Evolutionary conservation across 2,329 filamentous ascomycete genomes (phyloP).

Genomic region (Hypoxylon sp.): DNA sequence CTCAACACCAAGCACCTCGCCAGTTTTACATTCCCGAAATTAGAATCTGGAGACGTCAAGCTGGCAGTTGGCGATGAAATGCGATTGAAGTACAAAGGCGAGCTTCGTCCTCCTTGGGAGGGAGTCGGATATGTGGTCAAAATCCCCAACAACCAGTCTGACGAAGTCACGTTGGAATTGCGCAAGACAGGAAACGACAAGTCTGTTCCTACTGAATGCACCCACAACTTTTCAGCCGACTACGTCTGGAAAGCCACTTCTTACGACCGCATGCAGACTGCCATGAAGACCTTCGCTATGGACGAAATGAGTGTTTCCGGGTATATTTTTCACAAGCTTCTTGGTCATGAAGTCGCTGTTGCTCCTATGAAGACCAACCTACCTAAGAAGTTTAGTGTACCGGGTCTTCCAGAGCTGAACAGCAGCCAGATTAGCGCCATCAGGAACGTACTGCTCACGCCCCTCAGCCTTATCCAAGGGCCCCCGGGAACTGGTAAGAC

Average conservation of each 20-base stretch:
- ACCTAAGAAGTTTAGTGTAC: constrained; percentile 97
- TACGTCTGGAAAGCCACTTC: constrained; percentile 99
- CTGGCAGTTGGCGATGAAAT: constrained; percentile 98
- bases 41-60: constrained; percentile 98
- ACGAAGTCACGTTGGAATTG: constrained; percentile 95
- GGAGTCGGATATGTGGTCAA: constrained; percentile 99
- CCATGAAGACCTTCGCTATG: constrained; percentile 98
- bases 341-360: constrained; percentile 94
- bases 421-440: constrained; percentile 96
- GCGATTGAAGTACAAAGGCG: constrained; percentile 96
- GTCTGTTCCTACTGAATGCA: constrained; percentile 94
- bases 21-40: constrained; percentile 95
- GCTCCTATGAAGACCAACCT: constrained; percentile 96
- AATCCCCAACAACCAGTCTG: constrained; percentile 98
- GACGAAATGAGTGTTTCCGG: constrained; percentile 99
- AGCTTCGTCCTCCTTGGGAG: constrained; percentile 93
- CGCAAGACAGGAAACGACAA: constrained; percentile 97
- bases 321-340: constrained; percentile 97
- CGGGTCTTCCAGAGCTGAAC: constrained; percentile 94
- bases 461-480: constrained; percentile 94
- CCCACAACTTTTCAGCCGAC: constrained; percentile 97
- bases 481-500: constrained; percentile 98
- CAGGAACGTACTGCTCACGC: constrained; percentile 93
- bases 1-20: constrained; percentile 98
- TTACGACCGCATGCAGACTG: constrained; percentile 98